Base-by-base conservation (phyloP, 2,329 filamentous ascomycete genomes). In the Trichoderma oligosporum region DNA sequence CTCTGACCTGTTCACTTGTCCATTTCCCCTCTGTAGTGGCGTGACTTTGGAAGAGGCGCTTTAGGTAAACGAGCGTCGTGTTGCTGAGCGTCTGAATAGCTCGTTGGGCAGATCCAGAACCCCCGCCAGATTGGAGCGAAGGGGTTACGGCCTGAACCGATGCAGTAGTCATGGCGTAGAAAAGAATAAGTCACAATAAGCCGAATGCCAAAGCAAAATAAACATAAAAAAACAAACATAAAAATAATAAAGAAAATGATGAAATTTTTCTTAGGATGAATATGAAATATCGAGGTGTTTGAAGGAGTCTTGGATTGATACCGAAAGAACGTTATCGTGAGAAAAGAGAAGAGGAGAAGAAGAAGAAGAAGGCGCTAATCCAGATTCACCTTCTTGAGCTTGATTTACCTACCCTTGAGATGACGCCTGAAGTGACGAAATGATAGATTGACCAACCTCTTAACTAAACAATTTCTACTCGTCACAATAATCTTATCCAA, bases 1-100 rank as follows among this genome's bases (percentile, higher is more conserved):
- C 67, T 31, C 70, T 66, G 33, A 78, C 71, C 61, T 79, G 74
- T 20, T 75, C 72, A 35, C 67, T 70, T 54, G 73, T 72, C 81
- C 81, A 83, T 33, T 71, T 70, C 39, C 73, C 67, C 5, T 70
- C 66, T 8, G 68, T 62, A 48, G 73, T 73, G 58, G 74, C 74
- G 56, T 81, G 74, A 18, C 69, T 65, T 36, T 72, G 65, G 67
- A 78, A 83, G 51, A 82, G 71, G 56, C 70, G 72, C 62, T 75
- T 71, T 16, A 83, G 70, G 55, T 80, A 74, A 7, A 67, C 62
- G 35, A 77, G 62, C 27, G 78, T 63, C 6, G 72, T 64, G 4
- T 71, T 63, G 61, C 75, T 73, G 41, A 83, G 59, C 20, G 72
- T 68, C 36, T 72, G 65, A 63, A 82, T 68, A 39, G 66, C 67